Evolutionary conservation across 1,139 yeast genomes (phyloP).

Genomic region (Protomyces arabidopsidicola): DNA sequence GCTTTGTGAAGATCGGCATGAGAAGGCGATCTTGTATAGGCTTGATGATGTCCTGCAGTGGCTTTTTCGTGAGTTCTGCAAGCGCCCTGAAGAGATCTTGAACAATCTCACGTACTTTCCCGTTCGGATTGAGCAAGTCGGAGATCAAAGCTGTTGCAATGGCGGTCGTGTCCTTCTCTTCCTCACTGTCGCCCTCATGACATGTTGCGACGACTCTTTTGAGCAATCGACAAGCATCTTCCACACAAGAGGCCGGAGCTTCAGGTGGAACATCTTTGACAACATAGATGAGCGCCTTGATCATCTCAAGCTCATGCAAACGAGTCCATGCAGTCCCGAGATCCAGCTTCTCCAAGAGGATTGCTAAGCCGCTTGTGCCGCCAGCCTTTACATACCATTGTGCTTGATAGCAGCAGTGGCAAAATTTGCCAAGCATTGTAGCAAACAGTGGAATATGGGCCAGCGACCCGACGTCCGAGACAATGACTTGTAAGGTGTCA

Average conservation of each 20-base stretch:
- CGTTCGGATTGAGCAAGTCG: constrained; percentile 85
- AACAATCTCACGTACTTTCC: constrained; percentile 75
- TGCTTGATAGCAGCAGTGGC: constrained; percentile 89
- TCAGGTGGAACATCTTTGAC: constrained; percentile 85
- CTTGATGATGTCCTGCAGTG: constrained; percentile 68
- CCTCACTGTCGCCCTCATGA: constrained; percentile 51
- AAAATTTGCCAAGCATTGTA: constrained; percentile 70
- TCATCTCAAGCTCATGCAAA: constrained; percentile 74
- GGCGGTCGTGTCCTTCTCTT: constrained; percentile 38
- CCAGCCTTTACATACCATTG: constrained; percentile 81
- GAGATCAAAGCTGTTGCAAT: constrained; percentile 52
- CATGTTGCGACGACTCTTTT: constrained; percentile 62
- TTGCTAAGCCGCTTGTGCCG: constrained; percentile 76
- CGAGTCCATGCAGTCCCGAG: constrained; percentile 71
- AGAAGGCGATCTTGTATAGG: constrained; percentile 78
- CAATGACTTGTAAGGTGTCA: constrained; percentile 58
- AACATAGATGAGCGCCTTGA: constrained; percentile 82
- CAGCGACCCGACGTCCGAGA: constrained; percentile 63
- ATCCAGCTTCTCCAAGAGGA: constrained; percentile 62
- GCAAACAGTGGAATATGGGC: constrained; percentile 70
- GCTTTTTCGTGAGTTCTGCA: constrained; percentile 63
- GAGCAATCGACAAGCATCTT: constrained; percentile 64
- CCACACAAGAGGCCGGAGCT: constrained; percentile 74
- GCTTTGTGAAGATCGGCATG: constrained; percentile 94
- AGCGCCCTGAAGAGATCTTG: constrained; percentile 64